Evolutionary conservation across 208 protist species (phyloP), one percentile per base, ranked within the genome.

Genomic region (Herpetomonas samuelpessoai): DNA sequence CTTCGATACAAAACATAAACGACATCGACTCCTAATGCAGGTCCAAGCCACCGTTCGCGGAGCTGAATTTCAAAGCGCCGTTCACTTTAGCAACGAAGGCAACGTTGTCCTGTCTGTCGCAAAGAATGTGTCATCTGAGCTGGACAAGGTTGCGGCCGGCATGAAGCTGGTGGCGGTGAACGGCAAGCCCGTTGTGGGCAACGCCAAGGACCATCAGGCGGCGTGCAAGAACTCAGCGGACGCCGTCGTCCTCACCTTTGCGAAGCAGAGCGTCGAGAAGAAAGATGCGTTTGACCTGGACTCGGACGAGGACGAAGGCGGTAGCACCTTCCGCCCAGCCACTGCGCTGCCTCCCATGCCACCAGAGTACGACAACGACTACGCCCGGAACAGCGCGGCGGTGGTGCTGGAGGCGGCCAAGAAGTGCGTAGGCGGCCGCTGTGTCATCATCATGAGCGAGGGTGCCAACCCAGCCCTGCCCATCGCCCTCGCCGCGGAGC

Each of bases 391-490:
- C 66, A 92, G 76, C 50, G 79, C 78, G 30, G 38, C 48, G n/a
- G 64, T 91, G 19, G 65, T 95, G n/a, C 62, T 70, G 22, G 83
- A 91, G 21, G 88, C 81, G 3, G 74, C 79, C 1, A 41, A 65
- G 31, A 83, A 78, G 58, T 79, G 75, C 31, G 62, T 58, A 2
- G 60, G 76, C 2, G 82, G 85, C 19, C 63, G 56, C 28, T 92
- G 88, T 52, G 72, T 95, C 25, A 87, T 95, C 59, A 92, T 95
- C 57, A 87, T 95, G 83, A 82, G 71, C 68, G 88, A 95, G 19
- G 85, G 85, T 14, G 81, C 83, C 22, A 95, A 95, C 52, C 88
- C 88, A 4, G 83, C 83, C 7, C 74, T 92, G 53, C 75, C 82
- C 29, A 85, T 95, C 61, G 76, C 80, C n/a, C 56, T 89, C 12